phyloP scores from a whole-genome alignment of 169 alveolate genomes.

The Babesia microti region DNA sequence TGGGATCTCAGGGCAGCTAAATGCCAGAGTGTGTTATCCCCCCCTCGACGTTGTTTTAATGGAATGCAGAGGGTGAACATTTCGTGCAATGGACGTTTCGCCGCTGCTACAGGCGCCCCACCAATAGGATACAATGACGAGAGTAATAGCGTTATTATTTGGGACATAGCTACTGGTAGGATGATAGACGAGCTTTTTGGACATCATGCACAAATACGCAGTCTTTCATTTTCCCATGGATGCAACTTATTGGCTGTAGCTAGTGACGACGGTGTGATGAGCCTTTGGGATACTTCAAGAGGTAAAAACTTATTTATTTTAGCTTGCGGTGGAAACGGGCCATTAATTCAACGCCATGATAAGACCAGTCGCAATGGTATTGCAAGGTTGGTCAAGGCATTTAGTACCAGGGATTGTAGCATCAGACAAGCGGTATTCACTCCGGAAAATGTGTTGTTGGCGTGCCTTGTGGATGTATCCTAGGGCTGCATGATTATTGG shows the following conservation, averaged over 20 bases:
- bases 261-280: conserved; percentile 10
- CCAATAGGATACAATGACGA: conserved; percentile 1
- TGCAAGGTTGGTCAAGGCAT: conserved; percentile 12
- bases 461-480: conserved; percentile 33
- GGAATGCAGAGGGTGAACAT: background rate
- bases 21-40: no score
- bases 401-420: conserved; percentile 7
- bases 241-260: conserved; percentile 14
- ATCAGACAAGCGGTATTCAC: conserved; percentile 14
- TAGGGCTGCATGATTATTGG: no score
- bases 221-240: conserved; percentile 29
- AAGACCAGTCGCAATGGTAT: conserved; percentile 14
- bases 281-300: conserved; percentile 34
- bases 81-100: background rate
- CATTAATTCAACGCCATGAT: conserved; percentile 1
- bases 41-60: no score
- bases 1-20: conserved; percentile 13
- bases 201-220: conserved; percentile 8
- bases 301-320: background rate
- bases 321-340: conserved; percentile 4
- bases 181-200: conserved; percentile 21
- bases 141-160: conserved; percentile 12
- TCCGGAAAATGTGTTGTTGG: conserved; percentile 42
- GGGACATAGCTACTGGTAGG: conserved; percentile 17
- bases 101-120: background rate